Percentiles rank a stretch among this genome's conserved stretches.
Evolutionary conservation across 768 basidiomycete species (phyloP).

Genomic region (Leccinum subgranulosum): DNA sequence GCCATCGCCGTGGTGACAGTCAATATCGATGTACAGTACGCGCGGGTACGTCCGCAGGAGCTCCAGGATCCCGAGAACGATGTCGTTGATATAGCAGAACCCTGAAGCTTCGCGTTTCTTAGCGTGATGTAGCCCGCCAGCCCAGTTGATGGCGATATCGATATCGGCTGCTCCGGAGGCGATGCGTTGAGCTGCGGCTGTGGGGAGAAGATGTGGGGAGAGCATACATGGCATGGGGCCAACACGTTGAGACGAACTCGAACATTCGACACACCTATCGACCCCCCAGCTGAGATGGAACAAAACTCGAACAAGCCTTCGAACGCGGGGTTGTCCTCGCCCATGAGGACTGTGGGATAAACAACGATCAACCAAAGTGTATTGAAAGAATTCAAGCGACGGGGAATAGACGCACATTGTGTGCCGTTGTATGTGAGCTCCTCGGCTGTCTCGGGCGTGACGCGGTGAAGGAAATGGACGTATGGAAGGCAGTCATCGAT

Average conservation of each 20-base stretch:
- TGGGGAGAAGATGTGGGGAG: neutral
- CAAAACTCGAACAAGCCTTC: conserved; percentile 98
- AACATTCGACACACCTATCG: conserved; percentile 61
- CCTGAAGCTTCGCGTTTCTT: conserved; percentile 98
- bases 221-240: neutral
- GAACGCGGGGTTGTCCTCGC: conserved; percentile 95
- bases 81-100: conserved; percentile 99
- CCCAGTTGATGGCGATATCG: conserved; percentile 96
- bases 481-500: conserved; percentile 93
- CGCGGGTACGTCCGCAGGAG: conserved; percentile 79
- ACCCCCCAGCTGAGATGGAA: conserved; percentile 94
- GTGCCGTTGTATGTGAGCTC: conserved; percentile 82
- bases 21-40: conserved; percentile 96
- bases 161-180: conserved; percentile 74
- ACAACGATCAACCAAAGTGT: neutral
- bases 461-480: conserved; percentile 83
- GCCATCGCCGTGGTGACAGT: conserved; percentile 98
- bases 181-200: conserved; percentile 80
- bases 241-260: too few species aligned
- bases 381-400: neutral
- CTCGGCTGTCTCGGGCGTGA: conserved; percentile 89
- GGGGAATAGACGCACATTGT: conserved; percentile 56
- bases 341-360: conserved; percentile 47
- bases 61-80: conserved; percentile 91
- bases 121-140: conserved; percentile 98